A percentile compares a stretch with the other conserved stretches of the same genome.
Evolutionary conservation across 148 eudicot genomes (phyloP).

Genomic region (Camellia lanceoleosa): DNA sequence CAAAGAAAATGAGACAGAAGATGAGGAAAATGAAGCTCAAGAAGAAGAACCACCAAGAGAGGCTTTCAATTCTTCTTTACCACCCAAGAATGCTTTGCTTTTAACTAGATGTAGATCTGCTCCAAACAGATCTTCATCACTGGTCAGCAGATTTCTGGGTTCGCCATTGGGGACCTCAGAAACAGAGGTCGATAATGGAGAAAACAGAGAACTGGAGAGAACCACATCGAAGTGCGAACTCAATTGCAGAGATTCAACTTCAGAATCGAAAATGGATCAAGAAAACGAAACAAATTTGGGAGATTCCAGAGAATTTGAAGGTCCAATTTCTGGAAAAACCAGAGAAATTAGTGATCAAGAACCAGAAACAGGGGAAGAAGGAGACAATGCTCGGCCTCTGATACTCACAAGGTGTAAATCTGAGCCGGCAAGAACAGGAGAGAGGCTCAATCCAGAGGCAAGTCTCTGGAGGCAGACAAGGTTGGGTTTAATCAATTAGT

Average conservation of each 20-base stretch:
- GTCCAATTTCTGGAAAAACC: conserved; percentile 8
- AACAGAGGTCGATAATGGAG: conserved; percentile 16
- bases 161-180: conserved; percentile 18
- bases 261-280: conserved; percentile 18
- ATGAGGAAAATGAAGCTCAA: neutral
- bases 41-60: neutral
- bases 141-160: conserved; percentile 51
- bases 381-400: conserved; percentile 15
- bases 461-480: conserved; percentile 21
- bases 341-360: neutral
- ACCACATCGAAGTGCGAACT: conserved; percentile 7
- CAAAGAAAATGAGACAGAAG: conserved; percentile 10
- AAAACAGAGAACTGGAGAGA: conserved; percentile 6
- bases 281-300: conserved; percentile 16
- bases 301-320: conserved; percentile 12
- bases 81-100: conserved; percentile 63
- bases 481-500: conserved; percentile 3
- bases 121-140: conserved; percentile 65
- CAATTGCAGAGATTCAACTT: conserved; percentile 18
- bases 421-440: conserved; percentile 61
- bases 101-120: conserved; percentile 81
- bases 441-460: conserved; percentile 31
- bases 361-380: neutral
- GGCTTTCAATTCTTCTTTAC: conserved; percentile 14
- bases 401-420: conserved; percentile 67